phyloP scores from a whole-genome alignment of 805 yeast species.

The Danielozyma ontarioensis region DNA sequence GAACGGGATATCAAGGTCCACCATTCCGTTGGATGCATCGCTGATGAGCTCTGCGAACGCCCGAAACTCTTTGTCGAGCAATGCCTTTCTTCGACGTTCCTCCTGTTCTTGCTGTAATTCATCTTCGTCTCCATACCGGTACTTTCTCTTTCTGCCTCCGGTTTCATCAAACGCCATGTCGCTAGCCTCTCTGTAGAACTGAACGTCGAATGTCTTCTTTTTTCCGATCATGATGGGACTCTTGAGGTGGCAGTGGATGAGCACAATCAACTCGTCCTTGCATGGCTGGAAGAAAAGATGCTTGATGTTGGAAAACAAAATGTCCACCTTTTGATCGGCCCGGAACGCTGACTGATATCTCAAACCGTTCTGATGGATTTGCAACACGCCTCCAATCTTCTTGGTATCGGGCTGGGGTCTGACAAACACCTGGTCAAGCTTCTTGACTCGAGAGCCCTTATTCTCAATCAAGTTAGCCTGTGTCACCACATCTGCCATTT shows the following conservation, averaged over 20 bases:
- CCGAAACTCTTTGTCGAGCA: constrained; percentile 88
- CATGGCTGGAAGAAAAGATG: constrained; percentile 95
- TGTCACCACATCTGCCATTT: constrained; percentile 87
- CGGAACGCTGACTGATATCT: constrained; percentile 85
- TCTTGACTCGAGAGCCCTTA: constrained; percentile 76
- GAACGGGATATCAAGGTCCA: constrained; percentile 91
- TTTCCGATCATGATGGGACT: constrained; percentile 94
- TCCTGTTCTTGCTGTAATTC: constrained; percentile 98
- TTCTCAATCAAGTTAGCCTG: constrained; percentile 85
- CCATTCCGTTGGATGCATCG: constrained; percentile 75
- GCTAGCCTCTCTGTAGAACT: constrained; percentile 93
- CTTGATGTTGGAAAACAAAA: constrained; percentile 84
- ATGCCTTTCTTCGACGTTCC: constrained; percentile 87
- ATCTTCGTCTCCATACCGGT: constrained; percentile 95
- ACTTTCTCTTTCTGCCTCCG: constrained; percentile 83
- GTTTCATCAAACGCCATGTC: constrained; percentile 97
- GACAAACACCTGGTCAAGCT: constrained; percentile 82
- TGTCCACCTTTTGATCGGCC: constrained; percentile 81
- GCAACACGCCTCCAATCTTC: constrained; percentile 84
- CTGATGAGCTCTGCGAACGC: constrained; percentile 86
- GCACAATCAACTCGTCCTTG: constrained; percentile 87
- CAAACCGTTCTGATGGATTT: constrained; percentile 93
- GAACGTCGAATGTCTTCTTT: constrained; percentile 91
- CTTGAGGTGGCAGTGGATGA: constrained; percentile 88
- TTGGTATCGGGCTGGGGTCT: constrained; percentile 98